These are phyloP conservation scores for Candida sojae DNA, from an alignment of 1,139 yeast species.

Conservation along the genomic window DNA sequence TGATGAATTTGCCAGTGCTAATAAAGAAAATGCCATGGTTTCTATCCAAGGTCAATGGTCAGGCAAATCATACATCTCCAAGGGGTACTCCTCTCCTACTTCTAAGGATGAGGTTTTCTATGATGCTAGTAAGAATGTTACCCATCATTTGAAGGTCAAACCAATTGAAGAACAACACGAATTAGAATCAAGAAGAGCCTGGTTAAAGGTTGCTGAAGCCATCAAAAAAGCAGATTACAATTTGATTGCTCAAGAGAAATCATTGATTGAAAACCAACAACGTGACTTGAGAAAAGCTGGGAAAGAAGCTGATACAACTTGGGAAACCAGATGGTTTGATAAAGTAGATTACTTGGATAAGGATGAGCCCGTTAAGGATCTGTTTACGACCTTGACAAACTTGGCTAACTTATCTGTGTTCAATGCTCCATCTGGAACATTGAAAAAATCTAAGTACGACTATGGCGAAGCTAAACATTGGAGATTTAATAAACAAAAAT, in stretches of 20 bases:
- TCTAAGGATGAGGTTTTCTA: constrained; percentile 59
- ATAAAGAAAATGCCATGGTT: constrained; percentile 66
- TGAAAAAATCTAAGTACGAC: constrained; percentile 53
- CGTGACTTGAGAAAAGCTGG: constrained; percentile 79
- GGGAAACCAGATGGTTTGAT: constrained; percentile 84
- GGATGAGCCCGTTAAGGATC: constrained; percentile 28
- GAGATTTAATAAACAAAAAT: constrained; percentile 59
- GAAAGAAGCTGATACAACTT: constrained; percentile 55
- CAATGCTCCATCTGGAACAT: constrained; percentile 70
- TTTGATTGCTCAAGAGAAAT: constrained; percentile 70
- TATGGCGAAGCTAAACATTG: constrained; percentile 59
- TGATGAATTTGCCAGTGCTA: constrained; percentile 47
- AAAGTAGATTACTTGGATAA: constrained; percentile 45
- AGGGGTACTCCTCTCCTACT: constrained; percentile 43
- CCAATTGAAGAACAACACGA: constrained; percentile 75
- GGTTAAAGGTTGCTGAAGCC: constrained; percentile 89
- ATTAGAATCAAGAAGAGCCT: constrained; percentile 81
- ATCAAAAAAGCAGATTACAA: constrained; percentile 73
- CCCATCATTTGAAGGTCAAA: constrained; percentile 68
- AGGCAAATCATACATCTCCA: constrained; percentile 56
- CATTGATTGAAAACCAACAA: constrained; percentile 77
- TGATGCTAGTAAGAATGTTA: constrained; percentile 57
- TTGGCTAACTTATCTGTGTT: constrained; percentile 58
- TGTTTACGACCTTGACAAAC: constrained; percentile 52
- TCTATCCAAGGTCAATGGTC: constrained; percentile 94